These are phyloP conservation scores for Dictyostelium gargantuum DNA, from an alignment of 208 protist genomes.

Conservation along the genomic window DNA sequence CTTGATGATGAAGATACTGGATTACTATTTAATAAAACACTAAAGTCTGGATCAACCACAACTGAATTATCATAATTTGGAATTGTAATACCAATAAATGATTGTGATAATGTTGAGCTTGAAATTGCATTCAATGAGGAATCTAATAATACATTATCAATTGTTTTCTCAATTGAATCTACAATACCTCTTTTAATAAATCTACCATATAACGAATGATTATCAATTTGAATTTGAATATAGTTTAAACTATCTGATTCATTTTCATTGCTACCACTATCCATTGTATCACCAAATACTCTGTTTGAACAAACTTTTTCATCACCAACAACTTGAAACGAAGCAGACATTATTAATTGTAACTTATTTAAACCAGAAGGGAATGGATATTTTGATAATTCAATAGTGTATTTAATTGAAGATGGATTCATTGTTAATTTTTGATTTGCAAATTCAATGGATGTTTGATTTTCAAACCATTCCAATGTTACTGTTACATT, in stretches of 20 bases:
- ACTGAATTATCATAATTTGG: neutral
- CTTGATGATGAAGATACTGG: neutral
- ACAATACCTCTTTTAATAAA: neutral
- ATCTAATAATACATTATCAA: neutral
- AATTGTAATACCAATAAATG: slow-evolving; percentile 8
- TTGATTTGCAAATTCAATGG: neutral
- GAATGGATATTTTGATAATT: neutral
- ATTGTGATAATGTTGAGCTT: neutral
- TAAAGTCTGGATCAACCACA: slow-evolving; percentile 28
- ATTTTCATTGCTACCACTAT: neutral
- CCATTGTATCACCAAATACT: neutral
- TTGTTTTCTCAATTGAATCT: neutral
- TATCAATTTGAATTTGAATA: neutral
- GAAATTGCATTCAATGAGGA: neutral
- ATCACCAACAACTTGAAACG: neutral
- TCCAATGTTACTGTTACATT: neutral
- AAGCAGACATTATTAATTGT: neutral
- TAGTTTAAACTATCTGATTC: neutral
- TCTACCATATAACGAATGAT: neutral
- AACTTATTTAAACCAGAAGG: neutral
- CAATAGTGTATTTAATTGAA: slow-evolving; percentile 3
- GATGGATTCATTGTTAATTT: neutral
- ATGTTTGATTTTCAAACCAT: neutral
- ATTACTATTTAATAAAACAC: neutral
- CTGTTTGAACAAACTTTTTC: neutral